Percentiles rank a stretch among this genome's conserved stretches.
Evolutionary conservation across 768 basidiomycete genomes (phyloP).

Genomic region (Auricularia heimuer): DNA sequence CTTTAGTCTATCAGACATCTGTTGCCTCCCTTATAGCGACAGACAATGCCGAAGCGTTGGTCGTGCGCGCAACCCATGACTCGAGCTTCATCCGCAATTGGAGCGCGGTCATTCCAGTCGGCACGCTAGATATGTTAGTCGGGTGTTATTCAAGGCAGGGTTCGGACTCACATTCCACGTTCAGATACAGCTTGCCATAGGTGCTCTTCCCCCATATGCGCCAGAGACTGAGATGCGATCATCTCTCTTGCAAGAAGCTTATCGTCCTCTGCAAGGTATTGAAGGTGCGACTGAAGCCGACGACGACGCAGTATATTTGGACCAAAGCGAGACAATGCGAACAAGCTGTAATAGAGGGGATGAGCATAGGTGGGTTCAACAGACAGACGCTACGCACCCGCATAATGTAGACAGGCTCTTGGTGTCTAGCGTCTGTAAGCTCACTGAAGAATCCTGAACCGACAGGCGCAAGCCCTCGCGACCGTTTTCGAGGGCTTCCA

Average conservation of each 20-base stretch:
- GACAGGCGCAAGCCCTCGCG: slow-evolving; percentile 12
- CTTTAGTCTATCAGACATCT: no score
- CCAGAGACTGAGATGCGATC: slow-evolving; percentile 10
- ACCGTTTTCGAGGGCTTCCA: slow-evolving; percentile 27
- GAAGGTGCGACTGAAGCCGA: slow-evolving; percentile 30
- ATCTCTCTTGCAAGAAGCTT: not conserved
- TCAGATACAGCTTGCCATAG: not conserved
- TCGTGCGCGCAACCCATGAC: no score
- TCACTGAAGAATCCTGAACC: slow-evolving; percentile 5
- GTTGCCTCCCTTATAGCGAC: no score
- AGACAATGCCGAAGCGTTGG: no score
- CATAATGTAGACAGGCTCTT: slow-evolving; percentile 39
- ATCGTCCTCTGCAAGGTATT: slow-evolving; percentile 48
- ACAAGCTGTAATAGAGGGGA: slow-evolving; percentile 11
- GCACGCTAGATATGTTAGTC: no score
- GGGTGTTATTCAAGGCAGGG: no score
- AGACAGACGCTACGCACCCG: slow-evolving; percentile 37
- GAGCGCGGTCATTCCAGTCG: no score
- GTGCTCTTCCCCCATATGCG: not conserved
- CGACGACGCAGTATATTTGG: slow-evolving; percentile 22
- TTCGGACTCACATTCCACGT: slow-evolving; percentile 2
- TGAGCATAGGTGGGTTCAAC: slow-evolving; percentile 24
- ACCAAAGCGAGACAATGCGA: slow-evolving; percentile 30
- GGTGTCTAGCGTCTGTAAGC: slow-evolving; percentile 21
- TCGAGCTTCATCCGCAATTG: no score